Evolutionary conservation across 805 yeast genomes (phyloP).

Genomic region (Torulaspora microellipsoides): DNA sequence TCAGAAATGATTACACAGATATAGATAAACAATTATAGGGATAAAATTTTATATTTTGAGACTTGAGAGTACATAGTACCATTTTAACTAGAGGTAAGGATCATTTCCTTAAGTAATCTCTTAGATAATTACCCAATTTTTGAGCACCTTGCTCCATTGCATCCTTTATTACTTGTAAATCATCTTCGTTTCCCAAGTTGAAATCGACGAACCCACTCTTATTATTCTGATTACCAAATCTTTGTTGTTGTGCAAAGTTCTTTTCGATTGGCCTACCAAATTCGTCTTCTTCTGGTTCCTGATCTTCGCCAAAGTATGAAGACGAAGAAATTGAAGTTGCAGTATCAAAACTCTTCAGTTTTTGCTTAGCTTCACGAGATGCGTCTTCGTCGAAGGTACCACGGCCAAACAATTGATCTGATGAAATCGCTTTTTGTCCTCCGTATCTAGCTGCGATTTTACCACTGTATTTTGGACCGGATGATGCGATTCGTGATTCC

Average conservation of each 20-base stretch:
- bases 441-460: conserved; percentile 77
- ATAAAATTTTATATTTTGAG: neutral
- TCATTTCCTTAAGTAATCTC: conserved; percentile 68
- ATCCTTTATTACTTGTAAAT: conserved; percentile 81
- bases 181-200: conserved; percentile 78
- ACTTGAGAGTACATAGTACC: neutral
- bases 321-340: conserved; percentile 90
- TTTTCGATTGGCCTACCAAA: conserved; percentile 17
- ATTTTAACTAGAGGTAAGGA: too few relatives aligned
- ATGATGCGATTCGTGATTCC: conserved; percentile 39
- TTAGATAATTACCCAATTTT: conserved; percentile 75
- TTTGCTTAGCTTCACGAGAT: conserved; percentile 74
- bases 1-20: too few relatives aligned
- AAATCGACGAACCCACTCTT: conserved; percentile 52
- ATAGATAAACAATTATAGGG: neutral
- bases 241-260: conserved; percentile 15
- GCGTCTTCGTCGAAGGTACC: conserved; percentile 75
- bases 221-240: conserved; percentile 23
- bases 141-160: conserved; percentile 93
- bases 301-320: conserved; percentile 86
- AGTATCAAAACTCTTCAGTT: conserved; percentile 74
- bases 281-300: conserved; percentile 42
- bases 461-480: conserved; percentile 65
- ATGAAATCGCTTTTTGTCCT: conserved; percentile 87
- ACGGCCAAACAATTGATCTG: conserved; percentile 91